Base-by-base conservation (phyloP, 176 grass and related monocot species). In the Musa troglodytarum region DNA sequence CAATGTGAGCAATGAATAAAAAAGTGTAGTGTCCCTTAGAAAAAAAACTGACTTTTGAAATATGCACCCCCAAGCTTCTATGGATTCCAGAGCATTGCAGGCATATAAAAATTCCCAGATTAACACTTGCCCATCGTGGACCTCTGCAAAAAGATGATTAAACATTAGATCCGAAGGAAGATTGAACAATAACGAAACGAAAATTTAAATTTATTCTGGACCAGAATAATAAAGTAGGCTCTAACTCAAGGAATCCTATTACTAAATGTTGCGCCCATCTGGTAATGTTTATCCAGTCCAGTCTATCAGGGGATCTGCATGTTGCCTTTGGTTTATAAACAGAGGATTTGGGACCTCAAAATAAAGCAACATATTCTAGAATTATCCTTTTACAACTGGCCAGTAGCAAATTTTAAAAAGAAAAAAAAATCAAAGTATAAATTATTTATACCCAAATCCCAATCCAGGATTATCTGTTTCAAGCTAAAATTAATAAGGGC, bases 71-170 rank as follows among this genome's bases (percentile, higher is more conserved):
- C 59, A 77, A 65, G 53, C 75, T 77, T 52, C 75, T 77, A 52
- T 77, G 75, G 52, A 77, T 77, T 65, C 75, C 75, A 15, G 75
- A 77, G 28, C 75, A 77, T 61, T 77, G 75, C 75, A 77, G 52
- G 21, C 75, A 77, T 17, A 77, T 53, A 50, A 77, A 77, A 24
- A 77, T 65, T 65, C 75, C 75, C 75, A 77, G 21, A 65, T 77
- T 77, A 13, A 77, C 75, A 11, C 75, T 77, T 52, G 75, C 75
- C 75, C 75, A 77, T 65, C 75, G 26, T 63, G 75, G 75, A 28
- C 75, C 75, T 77, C 75, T 77, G 43, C 75, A 77, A 53, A 50
- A 77, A 53, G 11, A 53, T 26, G 59, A 15, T 24, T 7, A 20
- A 17, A 16, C 8, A 49, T 53, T 19, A 19, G 59, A 52, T 14